phyloP scores from a whole-genome alignment of 495 filamentous ascomycete genomes.

The Aspergillus biplanus region DNA sequence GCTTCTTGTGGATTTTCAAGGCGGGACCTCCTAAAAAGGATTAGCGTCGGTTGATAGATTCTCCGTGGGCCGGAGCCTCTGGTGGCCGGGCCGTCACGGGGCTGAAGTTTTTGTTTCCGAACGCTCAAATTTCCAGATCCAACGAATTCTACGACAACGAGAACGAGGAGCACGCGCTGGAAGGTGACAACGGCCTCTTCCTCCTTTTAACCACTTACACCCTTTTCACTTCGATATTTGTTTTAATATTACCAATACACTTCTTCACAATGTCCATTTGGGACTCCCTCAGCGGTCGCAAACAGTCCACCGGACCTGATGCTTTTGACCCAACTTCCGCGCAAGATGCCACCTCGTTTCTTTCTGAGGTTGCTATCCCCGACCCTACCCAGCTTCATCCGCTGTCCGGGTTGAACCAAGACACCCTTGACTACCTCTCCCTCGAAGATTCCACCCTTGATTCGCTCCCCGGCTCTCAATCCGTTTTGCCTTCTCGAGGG shows the following conservation, averaged over 20 bases:
- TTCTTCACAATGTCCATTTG: slow-evolving; percentile 71
- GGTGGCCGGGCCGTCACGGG: slow-evolving; percentile 38
- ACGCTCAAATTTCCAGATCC: slow-evolving; percentile 20
- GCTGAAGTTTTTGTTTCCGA: slow-evolving; percentile 49
- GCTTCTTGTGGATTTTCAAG: slow-evolving; percentile 34
- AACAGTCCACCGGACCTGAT: slow-evolving; percentile 59
- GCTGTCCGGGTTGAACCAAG: slow-evolving; percentile 89
- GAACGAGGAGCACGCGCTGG: slow-evolving; percentile 24
- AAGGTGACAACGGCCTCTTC: slow-evolving; percentile 28
- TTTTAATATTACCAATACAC: slow-evolving; percentile 29
- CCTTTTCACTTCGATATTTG: slow-evolving; percentile 29
- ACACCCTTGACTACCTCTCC: slow-evolving; percentile 87
- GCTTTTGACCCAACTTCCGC: slow-evolving; percentile 69
- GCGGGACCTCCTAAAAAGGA: slow-evolving; percentile 29
- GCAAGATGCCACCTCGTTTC: slow-evolving; percentile 82
- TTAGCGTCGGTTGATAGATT: slow-evolving; percentile 35
- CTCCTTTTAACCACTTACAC: slow-evolving; percentile 24
- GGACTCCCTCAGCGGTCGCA: slow-evolving; percentile 85
- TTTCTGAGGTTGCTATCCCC: slow-evolving; percentile 67
- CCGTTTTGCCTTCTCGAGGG: slow-evolving; percentile 88
- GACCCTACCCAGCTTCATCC: slow-evolving; percentile 90
- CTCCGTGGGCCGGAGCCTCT: slow-evolving; percentile 23
- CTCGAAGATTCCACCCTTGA: slow-evolving; percentile 92
- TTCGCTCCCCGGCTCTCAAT: slow-evolving; percentile 81
- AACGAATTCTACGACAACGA: slow-evolving; percentile 2